Evolutionary conservation across 176 grass and related monocot genomes (phyloP).

Genomic region (Otatea glauca): DNA sequence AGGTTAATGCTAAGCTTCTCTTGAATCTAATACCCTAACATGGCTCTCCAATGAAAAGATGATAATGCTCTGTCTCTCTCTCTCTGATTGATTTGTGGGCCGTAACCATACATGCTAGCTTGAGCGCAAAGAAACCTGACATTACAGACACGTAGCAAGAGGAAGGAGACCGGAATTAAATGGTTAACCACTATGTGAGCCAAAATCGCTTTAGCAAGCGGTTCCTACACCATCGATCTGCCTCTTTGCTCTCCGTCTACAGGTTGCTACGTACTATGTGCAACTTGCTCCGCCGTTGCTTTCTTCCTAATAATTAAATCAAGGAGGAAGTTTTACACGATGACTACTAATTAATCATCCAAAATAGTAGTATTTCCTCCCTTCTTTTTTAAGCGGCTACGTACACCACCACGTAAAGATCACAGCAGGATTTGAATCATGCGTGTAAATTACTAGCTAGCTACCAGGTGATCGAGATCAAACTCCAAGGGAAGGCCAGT

Average conservation of each 20-base stretch:
- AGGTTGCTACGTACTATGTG: neutral
- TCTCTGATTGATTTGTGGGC: neutral
- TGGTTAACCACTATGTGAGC: constrained; percentile 1
- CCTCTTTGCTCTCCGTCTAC: neutral
- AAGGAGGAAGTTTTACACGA: neutral
- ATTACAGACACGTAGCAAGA: neutral
- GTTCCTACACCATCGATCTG: neutral
- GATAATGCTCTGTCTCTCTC: neutral
- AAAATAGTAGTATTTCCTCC: neutral
- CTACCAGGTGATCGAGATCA: neutral
- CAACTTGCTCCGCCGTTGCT: neutral
- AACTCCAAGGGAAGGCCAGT: neutral
- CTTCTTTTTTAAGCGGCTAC: neutral
- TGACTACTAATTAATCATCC: too few species aligned
- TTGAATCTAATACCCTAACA: constrained; percentile 2
- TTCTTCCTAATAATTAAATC: neutral
- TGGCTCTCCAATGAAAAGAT: neutral
- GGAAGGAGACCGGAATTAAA: neutral
- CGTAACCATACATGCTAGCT: neutral
- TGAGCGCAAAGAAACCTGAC: constrained; percentile 8
- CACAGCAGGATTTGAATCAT: neutral
- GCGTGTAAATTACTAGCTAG: neutral
- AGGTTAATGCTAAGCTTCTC: neutral
- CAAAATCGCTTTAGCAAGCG: neutral
- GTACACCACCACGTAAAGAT: neutral